Evolutionary conservation across 805 yeast species (phyloP), one percentile per base, ranked within the genome.

Genomic region (Sugiyamaella lignohabitans): DNA sequence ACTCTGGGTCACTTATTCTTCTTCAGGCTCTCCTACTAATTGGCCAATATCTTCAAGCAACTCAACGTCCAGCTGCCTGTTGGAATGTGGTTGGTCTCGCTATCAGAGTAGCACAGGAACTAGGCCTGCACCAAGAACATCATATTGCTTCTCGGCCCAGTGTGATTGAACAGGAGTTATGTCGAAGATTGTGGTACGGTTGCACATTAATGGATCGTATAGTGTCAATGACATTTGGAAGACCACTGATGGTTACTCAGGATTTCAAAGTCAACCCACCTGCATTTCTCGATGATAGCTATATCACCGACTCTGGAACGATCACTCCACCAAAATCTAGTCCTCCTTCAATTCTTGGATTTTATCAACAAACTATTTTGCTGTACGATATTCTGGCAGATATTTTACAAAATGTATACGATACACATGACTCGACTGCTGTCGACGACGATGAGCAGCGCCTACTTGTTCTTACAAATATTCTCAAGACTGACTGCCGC

Each of bases 11-110:
- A 10, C 46, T 59, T 24, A 45, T 49, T 17, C 52, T 58, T 16
- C 57, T 60, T 10, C 64, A 60, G 45, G 58, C 61, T 3, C 46
- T 60, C 19, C 44, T 59, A 32, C 38, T 60, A 21, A 53, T 54
- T 10, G 58, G 61, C 19, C 63, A 60, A 40, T 60, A 51, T 45
- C 43, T 60, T 36, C 63, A 59, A 44, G 62, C 59, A 18, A 55
- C 61, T 11, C 53, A 54, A 14, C 39, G 54, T 41, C 58, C 56
- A 42, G 55, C 57, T 8, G 59, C 57, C 18, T 70, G 76, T 18
- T 74, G 77, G 77, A 61, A 71, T 19, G 66, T 66, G 49, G 55
- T 73, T 18, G 74, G 76, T 3, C 53, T 56, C 16, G 69, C 75
- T 1, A 70, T 73, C 17, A 59, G 75, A 23, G 61, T 68, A 53